Percentiles rank a stretch among this genome's conserved stretches.
These are phyloP conservation scores for Heliamphora exappendiculata DNA, from an alignment of 148 eudicot genomes.

Conservation along the genomic window DNA sequence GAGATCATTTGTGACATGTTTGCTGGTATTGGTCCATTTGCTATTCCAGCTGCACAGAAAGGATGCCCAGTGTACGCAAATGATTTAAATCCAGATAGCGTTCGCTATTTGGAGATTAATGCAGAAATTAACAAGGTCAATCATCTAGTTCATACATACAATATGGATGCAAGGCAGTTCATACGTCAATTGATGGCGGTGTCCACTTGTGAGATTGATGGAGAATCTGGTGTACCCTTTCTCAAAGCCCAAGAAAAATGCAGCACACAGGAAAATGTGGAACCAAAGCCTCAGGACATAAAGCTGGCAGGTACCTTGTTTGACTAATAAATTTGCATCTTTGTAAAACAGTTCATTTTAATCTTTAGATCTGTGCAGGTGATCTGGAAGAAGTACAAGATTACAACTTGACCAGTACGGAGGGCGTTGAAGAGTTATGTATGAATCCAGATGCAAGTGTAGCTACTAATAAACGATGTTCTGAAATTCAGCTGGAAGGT, in stretches of 20 bases:
- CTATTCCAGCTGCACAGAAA: conserved; percentile 94
- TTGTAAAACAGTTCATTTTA: no score
- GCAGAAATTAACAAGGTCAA: conserved; percentile 81
- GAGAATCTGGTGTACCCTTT: conserved; percentile 22
- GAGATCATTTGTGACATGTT: conserved; percentile 95
- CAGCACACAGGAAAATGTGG: conserved; percentile 17
- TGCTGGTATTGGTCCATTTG: conserved; percentile 97
- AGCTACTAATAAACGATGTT: conserved; percentile 46
- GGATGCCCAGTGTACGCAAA: conserved; percentile 90
- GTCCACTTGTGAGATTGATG: conserved; percentile 37
- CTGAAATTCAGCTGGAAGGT: conserved; percentile 51
- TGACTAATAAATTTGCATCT: background rate
- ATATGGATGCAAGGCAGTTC: conserved; percentile 85
- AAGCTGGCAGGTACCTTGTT: conserved; percentile 25
- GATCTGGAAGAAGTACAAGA: conserved; percentile 20
- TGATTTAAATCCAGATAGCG: conserved; percentile 92
- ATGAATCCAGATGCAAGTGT: conserved; percentile 19
- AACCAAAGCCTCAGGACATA: conserved; percentile 18
- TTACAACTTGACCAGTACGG: conserved; percentile 11
- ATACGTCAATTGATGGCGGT: conserved; percentile 53
- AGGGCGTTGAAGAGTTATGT: conserved; percentile 17
- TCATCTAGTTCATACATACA: conserved; percentile 46
- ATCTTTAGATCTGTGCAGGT: no score
- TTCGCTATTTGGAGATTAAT: conserved; percentile 68
- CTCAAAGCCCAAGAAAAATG: conserved; percentile 23